These are phyloP conservation scores for Colletotrichum sp. DNA, from an alignment of 2,329 filamentous ascomycete species.

Conservation along the genomic window DNA sequence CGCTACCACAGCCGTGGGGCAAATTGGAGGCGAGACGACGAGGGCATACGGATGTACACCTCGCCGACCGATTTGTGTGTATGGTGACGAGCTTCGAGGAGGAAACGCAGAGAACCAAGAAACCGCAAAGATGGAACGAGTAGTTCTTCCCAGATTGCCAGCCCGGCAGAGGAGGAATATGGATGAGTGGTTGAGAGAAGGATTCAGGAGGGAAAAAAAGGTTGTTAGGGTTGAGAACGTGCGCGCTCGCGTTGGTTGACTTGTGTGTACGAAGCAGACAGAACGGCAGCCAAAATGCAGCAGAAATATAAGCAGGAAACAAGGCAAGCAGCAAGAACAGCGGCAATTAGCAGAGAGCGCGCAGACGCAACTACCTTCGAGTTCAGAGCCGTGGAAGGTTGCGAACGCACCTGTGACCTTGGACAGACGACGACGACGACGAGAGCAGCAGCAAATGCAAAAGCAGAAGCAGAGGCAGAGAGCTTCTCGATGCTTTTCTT, in stretches of 20 bases:
- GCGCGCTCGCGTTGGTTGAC: neutral
- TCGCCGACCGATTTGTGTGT: neutral
- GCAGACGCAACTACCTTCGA: neutral
- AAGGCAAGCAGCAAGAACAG: neutral
- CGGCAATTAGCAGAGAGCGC: neutral
- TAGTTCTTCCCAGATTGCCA: neutral
- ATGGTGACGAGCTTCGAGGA: neutral
- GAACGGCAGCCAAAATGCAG: neutral
- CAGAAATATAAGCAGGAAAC: neutral
- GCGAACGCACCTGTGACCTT: neutral
- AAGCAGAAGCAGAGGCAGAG: neutral
- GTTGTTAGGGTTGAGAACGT: conserved; percentile 9
- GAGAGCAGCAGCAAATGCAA: neutral
- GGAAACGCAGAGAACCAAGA: neutral
- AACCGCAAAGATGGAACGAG: neutral
- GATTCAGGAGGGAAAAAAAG: neutral
- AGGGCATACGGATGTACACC: neutral
- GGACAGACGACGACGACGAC: neutral
- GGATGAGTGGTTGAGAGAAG: neutral
- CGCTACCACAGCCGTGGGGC: conserved; percentile 14
- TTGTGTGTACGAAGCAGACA: neutral
- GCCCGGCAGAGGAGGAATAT: neutral
- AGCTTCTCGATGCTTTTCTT: conserved; percentile 21
- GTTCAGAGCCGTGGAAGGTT: neutral
- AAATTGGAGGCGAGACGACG: conserved; percentile 3